Base-by-base conservation (phyloP, 2,329 filamentous ascomycete species). In the Epichloe gansuensis region DNA sequence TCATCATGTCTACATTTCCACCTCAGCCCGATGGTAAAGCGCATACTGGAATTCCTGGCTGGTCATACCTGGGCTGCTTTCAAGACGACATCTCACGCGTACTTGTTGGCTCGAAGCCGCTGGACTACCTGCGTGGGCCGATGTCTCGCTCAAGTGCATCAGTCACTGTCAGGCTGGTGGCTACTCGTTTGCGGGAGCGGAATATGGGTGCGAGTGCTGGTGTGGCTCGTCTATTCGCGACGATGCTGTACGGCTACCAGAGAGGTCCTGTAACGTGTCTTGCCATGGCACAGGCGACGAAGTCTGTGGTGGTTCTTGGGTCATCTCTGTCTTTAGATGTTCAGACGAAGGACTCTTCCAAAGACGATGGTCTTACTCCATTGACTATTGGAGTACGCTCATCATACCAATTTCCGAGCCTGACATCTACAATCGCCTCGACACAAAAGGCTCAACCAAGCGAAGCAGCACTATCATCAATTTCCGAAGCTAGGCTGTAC, bases 191-290 rank as follows among this genome's bases (percentile, higher is more conserved):
- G 75, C 76, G 5, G 77, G 76, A 5, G 66, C 76, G 0, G 75
- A 80, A 59, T 74, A 73, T 55, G 67, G 65, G 7, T 61, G 63
- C 21, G 73, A 80, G 58, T 81, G 78, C 61, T 81, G 72, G 67
- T 82, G 76, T 56, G 73, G 69, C 37, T 57, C 58, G 11, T 54
- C 54, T 3, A 60, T 65, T 37, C 60, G 55, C 4, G 56, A 57
- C 47, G 57, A 61, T 46, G 57, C 58, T 3, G 51, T 61, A 21
- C 54, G 57, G 37, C 50, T 64, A 15, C 61, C 62, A 3, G 60
- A 63, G 25, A 55, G 46, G 4, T 59, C 56, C 23, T 65, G 63
- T 35, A 53, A 55, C 34, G 58, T 54, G 17, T 50, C 57, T 3
- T 65, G 61, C 42, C 54, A 58, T 42, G 59, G 57, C 1, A 42